Conservation (phyloP, 345 rosid genomes). For the Rhodamnia rubescens region DNA sequence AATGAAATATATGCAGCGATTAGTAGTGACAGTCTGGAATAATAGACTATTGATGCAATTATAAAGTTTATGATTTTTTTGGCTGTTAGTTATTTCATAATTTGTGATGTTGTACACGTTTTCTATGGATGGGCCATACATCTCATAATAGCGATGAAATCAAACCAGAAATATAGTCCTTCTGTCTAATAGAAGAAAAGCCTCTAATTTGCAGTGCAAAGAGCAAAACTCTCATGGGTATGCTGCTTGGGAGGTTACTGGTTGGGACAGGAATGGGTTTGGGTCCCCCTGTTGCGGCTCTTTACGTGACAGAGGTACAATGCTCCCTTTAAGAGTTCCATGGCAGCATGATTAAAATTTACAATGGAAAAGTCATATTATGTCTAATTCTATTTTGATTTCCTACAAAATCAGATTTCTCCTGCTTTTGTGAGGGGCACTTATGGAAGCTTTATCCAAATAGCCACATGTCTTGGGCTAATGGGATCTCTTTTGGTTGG, state of each 20-base stretch:
- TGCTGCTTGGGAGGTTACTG: constrained; percentile 82
- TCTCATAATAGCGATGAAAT: background rate
- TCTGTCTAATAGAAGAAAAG: background rate
- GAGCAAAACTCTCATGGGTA: constrained; percentile 48
- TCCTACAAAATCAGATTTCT: constrained; percentile 47
- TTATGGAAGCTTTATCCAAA: constrained; percentile 88
- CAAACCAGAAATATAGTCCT: background rate
- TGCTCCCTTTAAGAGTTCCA: background rate
- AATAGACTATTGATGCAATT: background rate
- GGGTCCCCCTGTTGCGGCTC: constrained; percentile 87
- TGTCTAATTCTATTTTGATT: constrained; percentile 2
- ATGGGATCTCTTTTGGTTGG: constrained; percentile 81
- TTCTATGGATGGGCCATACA: background rate
- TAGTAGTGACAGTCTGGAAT: background rate
- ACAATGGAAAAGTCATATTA: background rate
- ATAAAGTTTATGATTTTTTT: background rate
- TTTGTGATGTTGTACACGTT: background rate
- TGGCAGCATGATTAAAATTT: background rate
- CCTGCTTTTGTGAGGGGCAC: constrained; percentile 96
- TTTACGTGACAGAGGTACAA: constrained; percentile 89
- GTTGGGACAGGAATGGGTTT: constrained; percentile 97
- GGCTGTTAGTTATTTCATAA: background rate
- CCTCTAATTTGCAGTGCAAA: constrained; percentile 45
- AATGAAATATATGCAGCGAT: background rate
- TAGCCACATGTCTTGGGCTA: constrained; percentile 90